Conservation (phyloP, 2,329 filamentous ascomycete species). For the Beauveria varroae region DNA sequence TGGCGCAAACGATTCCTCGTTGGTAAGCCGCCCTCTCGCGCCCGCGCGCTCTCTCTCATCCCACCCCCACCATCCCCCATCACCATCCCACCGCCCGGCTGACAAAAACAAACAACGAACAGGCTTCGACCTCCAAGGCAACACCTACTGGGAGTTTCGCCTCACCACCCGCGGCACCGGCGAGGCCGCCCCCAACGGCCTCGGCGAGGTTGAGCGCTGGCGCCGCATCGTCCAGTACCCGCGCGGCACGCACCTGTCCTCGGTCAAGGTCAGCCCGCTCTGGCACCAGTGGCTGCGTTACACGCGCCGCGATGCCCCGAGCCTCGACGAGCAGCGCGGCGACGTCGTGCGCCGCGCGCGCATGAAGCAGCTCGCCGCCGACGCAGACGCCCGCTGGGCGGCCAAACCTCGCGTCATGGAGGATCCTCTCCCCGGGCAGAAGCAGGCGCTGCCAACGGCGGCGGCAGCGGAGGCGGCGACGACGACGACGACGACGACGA, state of each 20-base stretch:
- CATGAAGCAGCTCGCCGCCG: slow-evolving; percentile 48
- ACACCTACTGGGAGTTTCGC: slow-evolving; percentile 63
- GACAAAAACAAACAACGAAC: not conserved
- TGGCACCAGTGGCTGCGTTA: slow-evolving; percentile 66
- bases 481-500: slow-evolving; percentile 10
- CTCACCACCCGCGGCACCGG: slow-evolving; percentile 33
- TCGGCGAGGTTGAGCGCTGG: slow-evolving; percentile 38
- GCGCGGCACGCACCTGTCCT: slow-evolving; percentile 42
- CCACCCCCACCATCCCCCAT: not conserved
- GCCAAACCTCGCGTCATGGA: slow-evolving; percentile 47
- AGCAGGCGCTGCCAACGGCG: not conserved
- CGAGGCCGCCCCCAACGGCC: not conserved
- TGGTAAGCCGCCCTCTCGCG: slow-evolving; percentile 30
- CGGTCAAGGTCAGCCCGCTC: slow-evolving; percentile 49
- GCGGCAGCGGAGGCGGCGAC: slow-evolving; percentile 9
- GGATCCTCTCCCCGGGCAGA: slow-evolving; percentile 12
- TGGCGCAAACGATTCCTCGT: slow-evolving; percentile 58
- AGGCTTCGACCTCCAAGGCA: slow-evolving; percentile 59
- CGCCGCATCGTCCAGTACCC: slow-evolving; percentile 57
- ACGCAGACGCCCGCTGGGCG: slow-evolving; percentile 57
- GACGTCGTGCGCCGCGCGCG: slow-evolving; percentile 46
- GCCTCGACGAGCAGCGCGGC: slow-evolving; percentile 45
- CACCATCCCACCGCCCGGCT: not conserved
- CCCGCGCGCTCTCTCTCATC: not conserved
- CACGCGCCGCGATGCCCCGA: slow-evolving; percentile 46